A percentile compares a stretch with the other conserved stretches of the same genome.
Conservation (phyloP, 1,284 basidiomycete genomes). For the Apiotrichum gracile region DNA sequence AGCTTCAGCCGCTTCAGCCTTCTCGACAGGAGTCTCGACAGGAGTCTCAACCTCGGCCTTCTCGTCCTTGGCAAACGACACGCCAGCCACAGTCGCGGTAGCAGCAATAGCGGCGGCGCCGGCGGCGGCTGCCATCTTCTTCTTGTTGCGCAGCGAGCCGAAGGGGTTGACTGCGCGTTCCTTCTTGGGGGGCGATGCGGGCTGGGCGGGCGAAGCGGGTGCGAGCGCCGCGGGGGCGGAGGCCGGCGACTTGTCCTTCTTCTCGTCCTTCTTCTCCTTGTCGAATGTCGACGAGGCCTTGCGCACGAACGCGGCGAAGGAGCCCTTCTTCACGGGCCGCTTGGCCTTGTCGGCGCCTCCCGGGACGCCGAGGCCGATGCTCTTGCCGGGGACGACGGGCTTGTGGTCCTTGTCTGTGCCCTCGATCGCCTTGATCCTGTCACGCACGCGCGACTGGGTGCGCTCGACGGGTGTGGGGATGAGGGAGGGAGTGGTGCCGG, state of each 20-base stretch:
- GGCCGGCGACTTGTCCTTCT: background rate
- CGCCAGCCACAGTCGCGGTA: background rate
- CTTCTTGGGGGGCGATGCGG: background rate
- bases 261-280: background rate
- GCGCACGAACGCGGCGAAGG: background rate
- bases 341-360: background rate
- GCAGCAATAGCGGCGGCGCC: background rate
- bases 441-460: background rate
- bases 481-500: background rate
- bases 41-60: background rate
- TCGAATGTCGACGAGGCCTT: background rate
- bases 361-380: background rate
- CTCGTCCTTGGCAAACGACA: background rate
- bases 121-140: background rate
- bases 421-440: constrained; percentile 1
- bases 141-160: background rate
- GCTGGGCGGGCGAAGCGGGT: background rate
- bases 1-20: background rate
- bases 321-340: background rate
- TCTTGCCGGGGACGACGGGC: background rate
- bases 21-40: background rate
- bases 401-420: background rate
- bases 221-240: background rate
- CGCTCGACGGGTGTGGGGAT: background rate
- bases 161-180: background rate